Base-by-base conservation (phyloP, 768 basidiomycete species). In the Mycena galericulata region DNA sequence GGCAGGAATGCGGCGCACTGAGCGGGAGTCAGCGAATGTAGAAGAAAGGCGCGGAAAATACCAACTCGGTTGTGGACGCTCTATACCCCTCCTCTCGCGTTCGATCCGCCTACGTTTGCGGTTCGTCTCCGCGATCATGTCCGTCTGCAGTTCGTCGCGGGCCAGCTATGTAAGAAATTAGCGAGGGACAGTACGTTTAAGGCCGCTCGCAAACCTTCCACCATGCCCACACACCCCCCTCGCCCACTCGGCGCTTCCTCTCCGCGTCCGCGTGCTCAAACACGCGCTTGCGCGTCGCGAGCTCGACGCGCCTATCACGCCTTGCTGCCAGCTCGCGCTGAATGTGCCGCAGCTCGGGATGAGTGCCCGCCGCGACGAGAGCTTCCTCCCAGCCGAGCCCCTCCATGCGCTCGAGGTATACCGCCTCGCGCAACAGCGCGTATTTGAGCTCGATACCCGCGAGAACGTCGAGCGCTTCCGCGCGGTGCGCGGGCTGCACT, bases 331-430 rank as follows among this genome's bases (percentile, higher is more conserved):
- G 84, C 63, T 96, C 94, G 24, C 86, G 86, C 64, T 96, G 92
- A 0, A 98, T 82, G 75, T 96, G 90, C 17, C 91, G 81, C 59
- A 97, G 81, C 74, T 98, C 96, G 0, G 97, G 97, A 73, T 98
- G 97, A 0, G 88, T 87, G 30, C 90, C 93, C 46, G 91, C 87
- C 30, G 87, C 83, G 26, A 99, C 86, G 73, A 96, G 82, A 17
- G 87, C 81, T 75, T 98, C 96, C 78, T 99, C 97, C 88, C 91
- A 92, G 36, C 93, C 92, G 10, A 97, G 82, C 5, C 88, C 89
- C 43, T 96, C 93, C 95, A 98, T 96, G 77, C 96, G 93, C 81
- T 99, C 97, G 22, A 98, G 85, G 77, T 97, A 98, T 18, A 98
- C 84, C 55, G 89, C 85, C 77, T 98, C 96, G 51, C 97, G 82